Evolutionary conservation across 2,329 filamentous ascomycete species (phyloP), one percentile per base, ranked within the genome.

Genomic region (Alternaria sp.): DNA sequence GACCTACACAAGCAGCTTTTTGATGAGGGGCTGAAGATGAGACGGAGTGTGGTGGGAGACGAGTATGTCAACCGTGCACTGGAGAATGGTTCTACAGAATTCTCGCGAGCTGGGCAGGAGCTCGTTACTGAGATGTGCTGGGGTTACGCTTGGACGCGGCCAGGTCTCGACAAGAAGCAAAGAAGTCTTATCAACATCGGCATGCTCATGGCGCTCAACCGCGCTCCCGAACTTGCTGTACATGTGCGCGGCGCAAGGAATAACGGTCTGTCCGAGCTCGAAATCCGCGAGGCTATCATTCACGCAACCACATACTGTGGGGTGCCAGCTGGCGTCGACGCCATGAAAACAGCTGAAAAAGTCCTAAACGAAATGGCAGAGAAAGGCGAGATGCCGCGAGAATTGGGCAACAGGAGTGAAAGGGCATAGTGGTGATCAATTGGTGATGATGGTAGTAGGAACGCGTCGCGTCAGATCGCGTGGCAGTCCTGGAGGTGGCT

Each of bases 121-220:
- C 81, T 88, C 38, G 84, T 88, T 2, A 89, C 87, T 0, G 87
- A 89, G 76, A 86, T 82, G 72, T 86, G 85, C 78, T 90, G 88
- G 88, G 88, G 87, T 14, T 83, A 83, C 59, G 83, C 85, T 26
- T 91, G 88, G 88, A 85, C 85, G 4, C 83, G 88, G 7, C 87
- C 87, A 0, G 88, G 88, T 0, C 82, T 90, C 8, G 83, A 85
- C 36, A 82, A 84, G 60, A 88, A 89, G 73, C 84, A 87, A 65
- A 83, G 88, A 47, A 86, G 83, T 54, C 80, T 90, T 55, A 78
- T 90, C 54, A 89, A 89, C 72, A 86, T 90, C 48, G 87, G 84
- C 48, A 89, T 90, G 84, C 79, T 90, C 46, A 86, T 85, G 73
- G 86, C 86, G 3, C 80, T 89, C 62, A 89, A 89, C 67, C 81